Base-by-base conservation (phyloP, 495 filamentous ascomycete species). In the Clavariopsis aquatica region DNA sequence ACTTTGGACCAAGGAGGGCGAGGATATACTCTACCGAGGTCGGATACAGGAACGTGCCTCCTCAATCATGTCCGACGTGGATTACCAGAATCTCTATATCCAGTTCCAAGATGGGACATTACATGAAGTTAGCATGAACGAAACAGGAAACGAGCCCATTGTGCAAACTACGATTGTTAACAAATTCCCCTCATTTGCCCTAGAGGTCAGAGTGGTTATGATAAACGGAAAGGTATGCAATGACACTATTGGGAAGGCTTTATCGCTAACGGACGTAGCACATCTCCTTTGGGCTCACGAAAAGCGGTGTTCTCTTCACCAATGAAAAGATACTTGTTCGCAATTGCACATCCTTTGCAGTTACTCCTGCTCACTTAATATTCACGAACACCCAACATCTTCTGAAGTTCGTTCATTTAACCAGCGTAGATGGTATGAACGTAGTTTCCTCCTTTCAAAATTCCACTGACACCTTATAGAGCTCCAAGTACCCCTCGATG, bases 311-410 rank as follows among this genome's bases (percentile, higher is more conserved):
- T 57, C 78, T 98, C 13, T 95, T 87, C 70, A 89, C 89, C 26
- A 92, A 94, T 67, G 84, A 87, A 36, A 81, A 82, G 20, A 78
- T 86, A 15, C 76, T 98, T 41, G 84, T 85, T 1, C 89, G 87
- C 71, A 94, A 91, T 66, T 96, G 92, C 76, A 97, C 94, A 1
- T 98, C 94, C 0, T 96, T 96, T 70, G 70, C 91, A 15, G 77
- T 92, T 34, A 96, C 93, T 0, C 76, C 85, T n/a, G 81, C 84
- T 27, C 92, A 96, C 80, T 78, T 98, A 19, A 84, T 98, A 51
- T 92, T 90, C 72, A 97, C 94, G 20, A 98, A 93, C 1, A 91
- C 86, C 52, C 89, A 91, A 62, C 92, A 97, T 75, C 79, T 96
- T 17, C 76, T 97, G 58, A 98, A 97, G 73, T 98, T 98, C 73